Evolutionary conservation across 1,139 yeast species (phyloP).

Genomic region (Taiozyma sp.): DNA sequence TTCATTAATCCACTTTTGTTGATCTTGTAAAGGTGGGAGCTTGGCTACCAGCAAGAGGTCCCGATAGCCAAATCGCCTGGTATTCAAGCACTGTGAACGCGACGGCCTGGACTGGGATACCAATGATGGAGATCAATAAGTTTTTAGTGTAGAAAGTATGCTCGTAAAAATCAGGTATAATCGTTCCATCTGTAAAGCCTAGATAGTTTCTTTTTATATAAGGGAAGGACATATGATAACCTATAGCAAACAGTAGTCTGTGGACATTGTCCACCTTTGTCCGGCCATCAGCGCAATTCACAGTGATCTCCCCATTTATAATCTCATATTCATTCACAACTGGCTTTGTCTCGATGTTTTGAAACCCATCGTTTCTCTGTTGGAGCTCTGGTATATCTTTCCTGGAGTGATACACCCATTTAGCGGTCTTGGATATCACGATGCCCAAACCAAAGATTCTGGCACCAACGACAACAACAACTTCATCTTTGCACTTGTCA

Average conservation of each 20-base stretch:
- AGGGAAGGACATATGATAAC: slow-evolving; percentile 32
- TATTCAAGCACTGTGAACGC: slow-evolving; percentile 21
- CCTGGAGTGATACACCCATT: slow-evolving; percentile 22
- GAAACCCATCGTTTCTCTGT: slow-evolving; percentile 3
- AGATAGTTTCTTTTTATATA: slow-evolving; percentile 28
- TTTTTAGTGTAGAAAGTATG: slow-evolving; percentile 37
- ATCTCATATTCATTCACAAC: slow-evolving; percentile 12
- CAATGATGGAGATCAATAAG: slow-evolving; percentile 35
- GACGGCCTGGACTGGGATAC: slow-evolving; percentile 13
- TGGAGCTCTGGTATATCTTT: slow-evolving; percentile 8
- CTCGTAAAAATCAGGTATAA: slow-evolving; percentile 30
- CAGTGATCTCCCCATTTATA: slow-evolving; percentile 7
- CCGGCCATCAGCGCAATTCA: slow-evolving; percentile 30
- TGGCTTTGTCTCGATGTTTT: slow-evolving; percentile 16
- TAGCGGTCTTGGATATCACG: slow-evolving; percentile 20
- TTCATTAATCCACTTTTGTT: slow-evolving; percentile 9
- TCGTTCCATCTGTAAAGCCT: slow-evolving; percentile 9
- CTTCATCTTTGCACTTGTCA: slow-evolving; percentile 29
- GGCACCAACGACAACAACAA: slow-evolving; percentile 41
- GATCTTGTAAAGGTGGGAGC: slow-evolving; percentile 13
- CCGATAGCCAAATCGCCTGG: slow-evolving; percentile 20
- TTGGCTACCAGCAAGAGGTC: slow-evolving; percentile 18
- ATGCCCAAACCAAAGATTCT: slow-evolving; percentile 42
- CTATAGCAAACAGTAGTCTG: slow-evolving; percentile 33
- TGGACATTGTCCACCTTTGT: slow-evolving; percentile 27